Conservation (phyloP, 2,329 filamentous ascomycete genomes). For the Fusarium sp. region DNA sequence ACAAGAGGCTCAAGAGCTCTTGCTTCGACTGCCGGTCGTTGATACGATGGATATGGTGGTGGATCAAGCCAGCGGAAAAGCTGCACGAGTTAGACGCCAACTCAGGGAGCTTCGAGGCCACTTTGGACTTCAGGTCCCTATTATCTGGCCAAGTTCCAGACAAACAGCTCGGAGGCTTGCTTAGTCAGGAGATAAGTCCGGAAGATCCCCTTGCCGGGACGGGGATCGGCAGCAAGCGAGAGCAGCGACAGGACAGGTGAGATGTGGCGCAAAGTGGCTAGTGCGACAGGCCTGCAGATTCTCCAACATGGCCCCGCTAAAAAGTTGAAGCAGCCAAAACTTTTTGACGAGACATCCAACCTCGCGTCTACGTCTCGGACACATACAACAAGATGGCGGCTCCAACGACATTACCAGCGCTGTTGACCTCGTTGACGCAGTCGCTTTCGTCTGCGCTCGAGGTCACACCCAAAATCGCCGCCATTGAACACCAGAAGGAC, state of each 20-base stretch:
- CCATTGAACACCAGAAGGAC: slow-evolving; percentile 78
- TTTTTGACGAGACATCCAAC: slow-evolving; percentile 36
- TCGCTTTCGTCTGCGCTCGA: slow-evolving; percentile 73
- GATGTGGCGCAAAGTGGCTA: slow-evolving; percentile 24
- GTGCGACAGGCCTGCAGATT: slow-evolving; percentile 3
- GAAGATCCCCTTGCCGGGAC: slow-evolving; percentile 24
- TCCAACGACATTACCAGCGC: slow-evolving; percentile 58
- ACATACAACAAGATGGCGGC: slow-evolving; percentile 56
- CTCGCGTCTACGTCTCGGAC: slow-evolving; percentile 29
- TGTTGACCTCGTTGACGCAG: slow-evolving; percentile 66
- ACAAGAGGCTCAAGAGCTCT: background rate
- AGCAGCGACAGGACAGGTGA: background rate
- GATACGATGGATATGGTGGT: slow-evolving; percentile 16
- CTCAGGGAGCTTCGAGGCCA: slow-evolving; percentile 40
- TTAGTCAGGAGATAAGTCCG: slow-evolving; percentile 39
- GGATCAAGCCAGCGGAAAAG: slow-evolving; percentile 32
- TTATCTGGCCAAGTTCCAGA: slow-evolving; percentile 41
- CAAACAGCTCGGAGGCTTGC: slow-evolving; percentile 15
- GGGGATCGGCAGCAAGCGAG: slow-evolving; percentile 2
- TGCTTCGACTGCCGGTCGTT: background rate
- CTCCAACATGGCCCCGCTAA: slow-evolving; percentile 41
- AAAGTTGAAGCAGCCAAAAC: slow-evolving; percentile 44
- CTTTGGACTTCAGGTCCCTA: slow-evolving; percentile 11
- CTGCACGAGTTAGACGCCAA: slow-evolving; percentile 30
- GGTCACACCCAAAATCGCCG: slow-evolving; percentile 69